Percentiles rank a stretch among this genome's conserved stretches.
Evolutionary conservation across 2,329 filamentous ascomycete species (phyloP).

Genomic region (Phaeosphaeria sp.): DNA sequence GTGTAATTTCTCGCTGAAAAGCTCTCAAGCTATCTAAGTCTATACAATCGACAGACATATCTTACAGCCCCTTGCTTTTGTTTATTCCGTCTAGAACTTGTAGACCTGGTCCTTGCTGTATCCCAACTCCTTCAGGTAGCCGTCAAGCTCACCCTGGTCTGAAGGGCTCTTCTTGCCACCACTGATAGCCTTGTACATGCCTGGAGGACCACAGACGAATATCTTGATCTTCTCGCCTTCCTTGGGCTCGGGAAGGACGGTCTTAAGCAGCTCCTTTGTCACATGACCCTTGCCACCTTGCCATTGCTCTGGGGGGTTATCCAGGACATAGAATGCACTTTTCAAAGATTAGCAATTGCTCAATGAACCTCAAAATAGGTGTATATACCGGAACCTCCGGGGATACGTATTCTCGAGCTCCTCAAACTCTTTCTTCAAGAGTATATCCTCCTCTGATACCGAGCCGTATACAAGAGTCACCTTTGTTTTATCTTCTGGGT

Average conservation of each 20-base stretch:
- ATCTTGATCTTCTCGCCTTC: slow-evolving; percentile 86
- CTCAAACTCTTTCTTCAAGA: slow-evolving; percentile 84
- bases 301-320: slow-evolving; percentile 83
- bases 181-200: slow-evolving; percentile 90
- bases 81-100: slow-evolving; percentile 61
- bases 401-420: slow-evolving; percentile 94
- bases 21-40: slow-evolving; percentile 5
- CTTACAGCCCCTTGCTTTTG: slow-evolving; percentile 20
- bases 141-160: slow-evolving; percentile 90
- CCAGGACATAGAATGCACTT: slow-evolving; percentile 93
- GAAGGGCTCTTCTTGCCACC: slow-evolving; percentile 89
- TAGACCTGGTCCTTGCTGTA: slow-evolving; percentile 90
- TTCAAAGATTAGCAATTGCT: too few species aligned
- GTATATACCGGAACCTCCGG: slow-evolving; percentile 89
- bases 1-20: neutral
- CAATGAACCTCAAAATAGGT: too few species aligned
- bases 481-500: slow-evolving; percentile 96
- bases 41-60: slow-evolving; percentile 21
- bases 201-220: slow-evolving; percentile 93
- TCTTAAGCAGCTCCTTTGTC: slow-evolving; percentile 91
- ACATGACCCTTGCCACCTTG: slow-evolving; percentile 78
- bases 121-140: slow-evolving; percentile 82
- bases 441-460: slow-evolving; percentile 91
- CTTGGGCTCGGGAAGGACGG: slow-evolving; percentile 91
- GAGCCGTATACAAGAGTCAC: slow-evolving; percentile 93